phyloP scores from a whole-genome alignment of 768 basidiomycete genomes.

The Macrolepiota albuminosa region DNA sequence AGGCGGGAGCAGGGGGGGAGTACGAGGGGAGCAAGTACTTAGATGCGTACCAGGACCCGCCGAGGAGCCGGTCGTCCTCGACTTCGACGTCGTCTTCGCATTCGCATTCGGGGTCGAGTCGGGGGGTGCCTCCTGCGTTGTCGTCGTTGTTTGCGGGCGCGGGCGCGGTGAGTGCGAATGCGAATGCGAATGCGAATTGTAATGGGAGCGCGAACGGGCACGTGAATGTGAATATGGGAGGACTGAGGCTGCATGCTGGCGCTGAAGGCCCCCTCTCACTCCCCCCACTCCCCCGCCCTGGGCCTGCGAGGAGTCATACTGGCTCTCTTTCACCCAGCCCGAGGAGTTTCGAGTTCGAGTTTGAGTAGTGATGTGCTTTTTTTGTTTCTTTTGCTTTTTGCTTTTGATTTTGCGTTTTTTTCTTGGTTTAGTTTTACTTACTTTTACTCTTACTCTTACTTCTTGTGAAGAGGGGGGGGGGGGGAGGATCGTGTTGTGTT shows the following conservation, averaged over 20 bases:
- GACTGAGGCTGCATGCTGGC: neutral
- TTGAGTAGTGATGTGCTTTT: neutral
- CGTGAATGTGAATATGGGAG: neutral
- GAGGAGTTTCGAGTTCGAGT: neutral
- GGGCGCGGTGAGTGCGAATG: no score
- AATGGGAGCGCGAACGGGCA: neutral
- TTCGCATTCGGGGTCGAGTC: slow-evolving; percentile 17
- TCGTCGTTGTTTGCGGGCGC: no score
- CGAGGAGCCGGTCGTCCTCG: slow-evolving; percentile 21
- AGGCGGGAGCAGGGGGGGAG: neutral
- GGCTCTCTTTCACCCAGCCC: neutral
- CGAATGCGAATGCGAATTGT: neutral
- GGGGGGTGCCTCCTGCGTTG: neutral
- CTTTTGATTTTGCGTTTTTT: no score
- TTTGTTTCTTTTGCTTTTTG: no score
- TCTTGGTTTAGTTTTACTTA: no score
- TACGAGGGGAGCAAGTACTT: no score
- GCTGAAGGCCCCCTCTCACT: no score
- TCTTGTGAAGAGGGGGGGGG: no score
- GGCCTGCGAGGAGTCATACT: no score
- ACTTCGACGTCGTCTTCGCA: slow-evolving; percentile 23
- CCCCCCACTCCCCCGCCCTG: no score
- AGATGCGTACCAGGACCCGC: neutral
- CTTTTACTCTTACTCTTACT: no score
- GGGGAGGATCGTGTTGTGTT: no score